These are phyloP conservation scores for Aspergillus udagawae DNA, from an alignment of 2,329 filamentous ascomycete species.

Conservation along the genomic window DNA sequence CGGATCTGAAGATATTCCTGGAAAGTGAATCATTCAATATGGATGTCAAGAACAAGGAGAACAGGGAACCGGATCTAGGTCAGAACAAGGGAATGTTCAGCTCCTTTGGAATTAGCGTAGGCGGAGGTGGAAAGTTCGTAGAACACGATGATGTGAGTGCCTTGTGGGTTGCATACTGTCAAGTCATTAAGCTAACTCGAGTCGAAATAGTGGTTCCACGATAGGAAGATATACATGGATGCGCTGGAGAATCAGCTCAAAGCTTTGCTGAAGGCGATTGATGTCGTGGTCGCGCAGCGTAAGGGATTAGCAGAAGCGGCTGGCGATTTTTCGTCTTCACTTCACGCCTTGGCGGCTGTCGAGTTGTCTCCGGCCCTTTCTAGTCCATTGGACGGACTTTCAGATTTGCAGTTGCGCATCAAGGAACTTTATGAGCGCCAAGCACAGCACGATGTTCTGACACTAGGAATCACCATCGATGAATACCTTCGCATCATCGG, in stretches of 20 bases:
- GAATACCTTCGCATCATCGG: conserved; percentile 97
- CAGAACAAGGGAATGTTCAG: conserved; percentile 95
- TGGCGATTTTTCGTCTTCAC: conserved; percentile 84
- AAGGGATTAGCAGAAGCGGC: conserved; percentile 93
- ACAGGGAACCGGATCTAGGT: conserved; percentile 75
- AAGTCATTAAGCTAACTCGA: conserved; percentile 17
- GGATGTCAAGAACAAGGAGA: conserved; percentile 96
- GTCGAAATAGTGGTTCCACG: conserved; percentile 80
- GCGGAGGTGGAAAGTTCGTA: conserved; percentile 79
- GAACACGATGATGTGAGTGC: conserved; percentile 87
- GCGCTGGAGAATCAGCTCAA: conserved; percentile 89
- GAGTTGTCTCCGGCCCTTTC: conserved; percentile 88
- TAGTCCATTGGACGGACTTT: conserved; percentile 82
- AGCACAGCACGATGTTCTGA: conserved; percentile 93
- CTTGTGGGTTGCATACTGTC: neutral
- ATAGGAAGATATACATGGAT: conserved; percentile 90
- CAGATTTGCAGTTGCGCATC: conserved; percentile 89
- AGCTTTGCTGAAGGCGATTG: conserved; percentile 85
- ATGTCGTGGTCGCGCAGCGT: conserved; percentile 84
- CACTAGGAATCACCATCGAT: conserved; percentile 94
- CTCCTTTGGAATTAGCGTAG: conserved; percentile 73
- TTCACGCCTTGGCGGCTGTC: conserved; percentile 89
- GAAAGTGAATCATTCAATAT: conserved; percentile 95
- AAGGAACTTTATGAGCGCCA: conserved; percentile 94
- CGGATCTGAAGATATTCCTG: conserved; percentile 90